phyloP scores from a whole-genome alignment of 345 rosid genomes.

The Corchorus olitorius region DNA sequence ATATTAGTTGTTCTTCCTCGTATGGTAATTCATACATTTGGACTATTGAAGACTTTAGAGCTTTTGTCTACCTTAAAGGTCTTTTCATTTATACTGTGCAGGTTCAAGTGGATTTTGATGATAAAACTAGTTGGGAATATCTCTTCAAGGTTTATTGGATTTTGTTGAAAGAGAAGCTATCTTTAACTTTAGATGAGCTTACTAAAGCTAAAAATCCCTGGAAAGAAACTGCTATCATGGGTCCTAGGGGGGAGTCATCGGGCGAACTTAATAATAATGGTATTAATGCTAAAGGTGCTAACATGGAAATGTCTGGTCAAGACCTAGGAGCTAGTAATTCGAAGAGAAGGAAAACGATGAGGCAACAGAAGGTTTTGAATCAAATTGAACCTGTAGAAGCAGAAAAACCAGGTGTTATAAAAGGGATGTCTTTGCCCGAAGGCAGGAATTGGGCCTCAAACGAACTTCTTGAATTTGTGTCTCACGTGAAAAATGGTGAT shows the following conservation, averaged over 20 bases:
- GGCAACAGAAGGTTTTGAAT: constrained; percentile 31
- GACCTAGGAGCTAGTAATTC: constrained; percentile 43
- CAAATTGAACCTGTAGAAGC: constrained; percentile 29
- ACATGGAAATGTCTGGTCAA: constrained; percentile 34
- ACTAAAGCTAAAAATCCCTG: constrained; percentile 79
- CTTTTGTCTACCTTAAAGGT: neutral
- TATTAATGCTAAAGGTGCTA: constrained; percentile 34
- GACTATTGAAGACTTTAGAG: neutral
- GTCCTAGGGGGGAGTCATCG: constrained; percentile 31
- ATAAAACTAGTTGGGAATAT: constrained; percentile 95
- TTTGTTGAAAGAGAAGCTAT: constrained; percentile 66
- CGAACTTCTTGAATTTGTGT: constrained; percentile 82
- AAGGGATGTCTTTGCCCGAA: constrained; percentile 33
- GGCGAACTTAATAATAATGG: constrained; percentile 34
- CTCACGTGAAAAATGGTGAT: constrained; percentile 77
- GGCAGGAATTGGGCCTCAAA: constrained; percentile 75
- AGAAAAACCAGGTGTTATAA: constrained; percentile 30
- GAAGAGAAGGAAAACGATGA: constrained; percentile 56
- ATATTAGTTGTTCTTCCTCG: neutral
- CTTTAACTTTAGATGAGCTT: constrained; percentile 70
- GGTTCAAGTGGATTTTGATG: constrained; percentile 99
- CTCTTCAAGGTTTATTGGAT: constrained; percentile 94
- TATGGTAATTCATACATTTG: neutral
- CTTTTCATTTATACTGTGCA: constrained; percentile 33
- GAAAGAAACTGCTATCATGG: constrained; percentile 47